Base-by-base conservation (phyloP, 1,284 basidiomycete genomes). In the Earliella scabrosa region DNA sequence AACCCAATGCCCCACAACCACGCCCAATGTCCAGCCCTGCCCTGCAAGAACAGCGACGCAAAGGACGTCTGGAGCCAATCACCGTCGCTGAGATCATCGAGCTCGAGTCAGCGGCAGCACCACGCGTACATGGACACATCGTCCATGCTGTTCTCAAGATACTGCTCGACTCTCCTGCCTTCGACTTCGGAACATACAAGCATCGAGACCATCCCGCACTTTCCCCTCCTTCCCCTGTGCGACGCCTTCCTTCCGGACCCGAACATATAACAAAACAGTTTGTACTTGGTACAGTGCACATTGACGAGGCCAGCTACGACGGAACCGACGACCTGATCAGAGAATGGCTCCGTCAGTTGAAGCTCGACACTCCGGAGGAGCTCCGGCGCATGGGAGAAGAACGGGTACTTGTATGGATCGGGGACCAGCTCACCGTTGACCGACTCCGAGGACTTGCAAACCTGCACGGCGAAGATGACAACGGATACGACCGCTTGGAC, bases 401-500 rank as follows among this genome's bases (percentile, higher is more conserved):
- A 18, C 3, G 41, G 7, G 18, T 64, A 3, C 36, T 66, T 11
- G 27, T 38, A 8, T 53, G 54, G 61, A 45, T 63, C 3, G 67
- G 67, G 5, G 67, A 68, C 43, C 64, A 66, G 36, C 63, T 68
- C 11, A 67, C 66, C 3, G 48, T 51, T 2, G 50, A 50, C 6
- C 54, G 61, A 4, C 20, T 65, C n/a, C 59, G 60, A 2, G 57
- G 59, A 5, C 23, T 67, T n/a, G 20, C 31, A 29, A 61, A 66
- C 26, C 69, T 67, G 36, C 65, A 66, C 0, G 52, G 59, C 2
- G 66, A 74, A n/a, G 74, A 77, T 45, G 31, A 56, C 32, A 76
- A 74, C 49, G 65, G 68, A 0, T 68, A 64, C 46, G 73, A 76
- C 7, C 64, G 69, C 2, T 45, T 73, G 14, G 73, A 75, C 41